These are phyloP conservation scores for Mortierella sp. DNA, from an alignment of 371 early-diverging fungal species.

Conservation along the genomic window DNA sequence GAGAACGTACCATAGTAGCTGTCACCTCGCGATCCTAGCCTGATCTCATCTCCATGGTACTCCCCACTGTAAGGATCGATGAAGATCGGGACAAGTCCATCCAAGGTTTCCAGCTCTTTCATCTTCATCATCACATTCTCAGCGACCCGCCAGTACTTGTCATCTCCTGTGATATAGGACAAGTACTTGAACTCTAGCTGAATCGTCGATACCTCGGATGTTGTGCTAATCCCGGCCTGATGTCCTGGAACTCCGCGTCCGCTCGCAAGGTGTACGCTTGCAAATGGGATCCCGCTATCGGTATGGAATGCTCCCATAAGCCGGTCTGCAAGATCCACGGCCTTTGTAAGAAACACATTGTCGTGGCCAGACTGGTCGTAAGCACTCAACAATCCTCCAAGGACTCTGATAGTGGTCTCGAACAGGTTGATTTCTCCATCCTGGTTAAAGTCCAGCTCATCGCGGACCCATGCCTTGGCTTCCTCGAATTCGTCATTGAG, in stretches of 20 bases:
- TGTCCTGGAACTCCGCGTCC: constrained; percentile 53
- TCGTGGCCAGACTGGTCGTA: constrained; percentile 84
- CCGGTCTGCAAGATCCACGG: constrained; percentile 82
- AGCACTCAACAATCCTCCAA: constrained; percentile 90
- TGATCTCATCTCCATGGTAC: constrained; percentile 65
- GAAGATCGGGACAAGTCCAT: constrained; percentile 84
- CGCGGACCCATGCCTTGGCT: constrained; percentile 74
- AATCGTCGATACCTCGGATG: constrained; percentile 89
- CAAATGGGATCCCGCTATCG: constrained; percentile 80
- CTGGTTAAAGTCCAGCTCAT: constrained; percentile 69
- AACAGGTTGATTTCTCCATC: constrained; percentile 86
- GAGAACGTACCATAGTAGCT: constrained; percentile 84
- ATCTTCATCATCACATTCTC: constrained; percentile 75
- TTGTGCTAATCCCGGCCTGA: constrained; percentile 64
- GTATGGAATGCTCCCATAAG: constrained; percentile 83
- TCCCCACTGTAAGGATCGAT: constrained; percentile 62
- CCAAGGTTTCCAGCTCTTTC: constrained; percentile 63
- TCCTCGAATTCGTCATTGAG: constrained; percentile 77
- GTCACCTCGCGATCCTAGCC: constrained; percentile 88
- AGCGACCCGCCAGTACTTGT: constrained; percentile 75
- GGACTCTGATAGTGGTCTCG: constrained; percentile 93
- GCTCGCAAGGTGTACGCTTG: constrained; percentile 68
- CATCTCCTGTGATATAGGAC: constrained; percentile 77
- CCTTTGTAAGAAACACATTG: constrained; percentile 73
- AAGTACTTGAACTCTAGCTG: constrained; percentile 92